These are phyloP conservation scores for Aspergillus ellipticus DNA, from an alignment of 495 filamentous ascomycete species.

Conservation along the genomic window DNA sequence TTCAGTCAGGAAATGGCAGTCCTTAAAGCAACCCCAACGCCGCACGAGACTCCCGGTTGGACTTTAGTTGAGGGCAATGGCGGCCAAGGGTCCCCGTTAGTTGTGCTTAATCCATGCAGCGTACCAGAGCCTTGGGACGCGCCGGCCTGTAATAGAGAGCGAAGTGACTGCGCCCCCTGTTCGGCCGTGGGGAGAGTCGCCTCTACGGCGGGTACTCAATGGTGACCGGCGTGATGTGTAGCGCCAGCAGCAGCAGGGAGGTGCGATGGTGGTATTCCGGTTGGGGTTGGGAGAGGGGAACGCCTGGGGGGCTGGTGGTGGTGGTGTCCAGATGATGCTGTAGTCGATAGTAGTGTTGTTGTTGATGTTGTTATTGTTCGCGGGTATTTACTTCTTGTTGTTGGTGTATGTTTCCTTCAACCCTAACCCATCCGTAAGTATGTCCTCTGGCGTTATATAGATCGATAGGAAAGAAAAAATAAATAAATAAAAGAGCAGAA, in stretches of 20 bases:
- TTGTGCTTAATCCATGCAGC: slow-evolving; percentile 24
- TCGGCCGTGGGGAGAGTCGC: slow-evolving; percentile 6
- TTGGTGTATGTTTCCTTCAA: neutral
- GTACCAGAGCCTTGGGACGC: slow-evolving; percentile 24
- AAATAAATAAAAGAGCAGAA: slow-evolving; percentile 21
- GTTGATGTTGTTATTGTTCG: neutral
- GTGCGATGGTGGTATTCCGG: neutral
- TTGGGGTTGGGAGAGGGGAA: neutral
- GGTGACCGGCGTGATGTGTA: slow-evolving; percentile 15
- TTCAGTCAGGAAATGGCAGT: slow-evolving; percentile 3
- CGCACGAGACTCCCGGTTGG: slow-evolving; percentile 22
- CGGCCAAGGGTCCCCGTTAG: slow-evolving; percentile 18
- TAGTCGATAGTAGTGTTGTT: neutral
- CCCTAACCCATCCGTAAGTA: neutral
- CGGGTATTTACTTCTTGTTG: neutral
- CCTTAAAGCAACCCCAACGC: slow-evolving; percentile 15
- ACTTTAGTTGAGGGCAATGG: slow-evolving; percentile 13
- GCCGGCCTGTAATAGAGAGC: slow-evolving; percentile 16
- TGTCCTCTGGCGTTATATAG: neutral
- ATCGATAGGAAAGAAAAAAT: slow-evolving; percentile 13
- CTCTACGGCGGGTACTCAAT: slow-evolving; percentile 19
- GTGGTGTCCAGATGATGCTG: slow-evolving; percentile 10
- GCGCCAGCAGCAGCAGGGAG: slow-evolving; percentile 16
- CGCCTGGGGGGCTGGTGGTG: slow-evolving; percentile 5
- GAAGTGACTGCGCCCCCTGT: slow-evolving; percentile 23